phyloP scores from a whole-genome alignment of 2,329 filamentous ascomycete species.

The Triangularia verruculosa region DNA sequence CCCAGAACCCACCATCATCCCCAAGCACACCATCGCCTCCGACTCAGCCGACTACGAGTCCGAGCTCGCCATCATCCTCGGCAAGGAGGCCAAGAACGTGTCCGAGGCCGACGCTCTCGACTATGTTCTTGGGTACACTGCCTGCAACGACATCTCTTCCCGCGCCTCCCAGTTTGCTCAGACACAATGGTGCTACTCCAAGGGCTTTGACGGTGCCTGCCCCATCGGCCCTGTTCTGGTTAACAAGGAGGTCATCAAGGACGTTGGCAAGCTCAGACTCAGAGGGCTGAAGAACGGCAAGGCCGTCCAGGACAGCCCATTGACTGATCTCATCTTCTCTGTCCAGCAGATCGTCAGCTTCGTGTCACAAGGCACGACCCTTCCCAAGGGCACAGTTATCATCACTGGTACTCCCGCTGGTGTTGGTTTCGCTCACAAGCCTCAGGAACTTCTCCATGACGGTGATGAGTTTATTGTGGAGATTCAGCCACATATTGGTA shows the following conservation, averaged over 20 bases:
- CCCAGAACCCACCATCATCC: conserved; percentile 49
- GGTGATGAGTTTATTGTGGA: conserved; percentile 45
- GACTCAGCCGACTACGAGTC: conserved; percentile 59
- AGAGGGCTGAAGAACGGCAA: conserved; percentile 49
- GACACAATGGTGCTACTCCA: conserved; percentile 57
- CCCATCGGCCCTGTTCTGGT: conserved; percentile 53
- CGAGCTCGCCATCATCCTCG: conserved; percentile 57
- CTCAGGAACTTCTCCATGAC: conserved; percentile 37
- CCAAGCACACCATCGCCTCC: conserved; percentile 50
- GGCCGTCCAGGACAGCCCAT: conserved; percentile 44
- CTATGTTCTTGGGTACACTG: conserved; percentile 59
- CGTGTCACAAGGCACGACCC: conserved; percentile 43
- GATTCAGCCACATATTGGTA: conserved; percentile 43
- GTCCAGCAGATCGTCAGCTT: conserved; percentile 45
- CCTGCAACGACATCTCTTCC: conserved; percentile 60
- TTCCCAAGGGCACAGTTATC: conserved; percentile 41
- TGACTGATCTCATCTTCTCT: conserved; percentile 50
- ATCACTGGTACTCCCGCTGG: conserved; percentile 44
- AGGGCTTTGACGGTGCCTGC: conserved; percentile 56
- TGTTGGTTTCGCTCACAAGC: conserved; percentile 39
- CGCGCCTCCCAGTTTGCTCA: conserved; percentile 54
- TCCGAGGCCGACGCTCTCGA: conserved; percentile 53
- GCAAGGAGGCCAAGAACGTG: conserved; percentile 51
- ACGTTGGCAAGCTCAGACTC: conserved; percentile 41
- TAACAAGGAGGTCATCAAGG: conserved; percentile 40